phyloP scores from a whole-genome alignment of 2,329 filamentous ascomycete genomes.

The Alternaria viburni region DNA sequence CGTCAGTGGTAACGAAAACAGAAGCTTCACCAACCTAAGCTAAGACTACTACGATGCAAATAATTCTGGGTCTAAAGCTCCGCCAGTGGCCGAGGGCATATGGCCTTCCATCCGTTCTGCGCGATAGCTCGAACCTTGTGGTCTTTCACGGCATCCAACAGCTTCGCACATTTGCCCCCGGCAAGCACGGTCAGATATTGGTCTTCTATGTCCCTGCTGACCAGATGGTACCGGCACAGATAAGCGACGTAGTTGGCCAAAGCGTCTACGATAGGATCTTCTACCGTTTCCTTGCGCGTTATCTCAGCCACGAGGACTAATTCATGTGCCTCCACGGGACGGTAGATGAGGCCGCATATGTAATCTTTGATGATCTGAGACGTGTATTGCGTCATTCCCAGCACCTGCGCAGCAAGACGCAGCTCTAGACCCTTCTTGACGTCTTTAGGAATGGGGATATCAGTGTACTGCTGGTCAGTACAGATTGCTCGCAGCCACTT shows the following conservation, averaged over 20 bases:
- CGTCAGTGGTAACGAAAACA: not conserved
- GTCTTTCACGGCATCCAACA: not conserved
- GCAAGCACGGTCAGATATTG: not conserved
- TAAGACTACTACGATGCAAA: not conserved
- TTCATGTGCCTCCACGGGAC: not conserved
- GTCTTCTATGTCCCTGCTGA: not conserved
- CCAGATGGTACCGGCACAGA: slow-evolving; percentile 1
- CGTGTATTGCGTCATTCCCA: slow-evolving; percentile 12
- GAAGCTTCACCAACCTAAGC: not conserved
- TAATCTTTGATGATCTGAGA: slow-evolving; percentile 1
- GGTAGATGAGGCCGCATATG: not conserved
- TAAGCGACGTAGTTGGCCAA: slow-evolving; percentile 9
- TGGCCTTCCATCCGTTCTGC: not conserved
- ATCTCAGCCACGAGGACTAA: not conserved
- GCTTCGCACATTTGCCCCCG: not conserved
- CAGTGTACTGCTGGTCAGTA: not conserved
- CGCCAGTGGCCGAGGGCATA: not conserved
- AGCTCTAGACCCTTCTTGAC: not conserved
- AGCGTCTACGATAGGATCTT: slow-evolving; percentile 2
- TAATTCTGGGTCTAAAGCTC: not conserved
- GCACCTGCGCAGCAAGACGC: not conserved
- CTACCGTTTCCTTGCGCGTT: not conserved
- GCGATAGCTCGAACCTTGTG: not conserved
- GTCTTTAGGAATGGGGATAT: not conserved
- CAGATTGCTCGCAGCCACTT: slow-evolving; percentile 6